Evolutionary conservation across 371 early-diverging fungal species (phyloP).

Genomic region (Gilbertella persicaria): DNA sequence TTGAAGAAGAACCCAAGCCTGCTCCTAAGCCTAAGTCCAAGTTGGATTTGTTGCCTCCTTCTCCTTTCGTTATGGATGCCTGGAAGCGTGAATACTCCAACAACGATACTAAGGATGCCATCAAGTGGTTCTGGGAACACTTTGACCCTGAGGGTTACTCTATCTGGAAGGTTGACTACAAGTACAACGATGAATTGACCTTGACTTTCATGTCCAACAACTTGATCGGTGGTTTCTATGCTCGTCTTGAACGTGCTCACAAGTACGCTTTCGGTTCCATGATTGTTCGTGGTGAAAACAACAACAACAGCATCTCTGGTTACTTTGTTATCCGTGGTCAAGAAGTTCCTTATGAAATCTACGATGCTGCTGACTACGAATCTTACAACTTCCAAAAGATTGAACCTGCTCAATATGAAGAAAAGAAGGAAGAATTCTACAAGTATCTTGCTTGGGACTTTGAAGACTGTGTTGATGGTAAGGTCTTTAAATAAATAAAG

Average conservation of each 20-base stretch:
- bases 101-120: constrained; percentile 88
- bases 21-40: constrained; percentile 91
- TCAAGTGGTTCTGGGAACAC: constrained; percentile 94
- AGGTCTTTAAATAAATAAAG: constrained; percentile 75
- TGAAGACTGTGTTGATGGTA: constrained; percentile 50
- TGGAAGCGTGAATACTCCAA: constrained; percentile 98
- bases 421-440: constrained; percentile 52
- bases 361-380: constrained; percentile 88
- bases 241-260: constrained; percentile 90
- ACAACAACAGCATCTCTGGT: constrained; percentile 89
- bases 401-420: constrained; percentile 66
- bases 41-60: constrained; percentile 86
- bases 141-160: constrained; percentile 87
- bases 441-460: constrained; percentile 55
- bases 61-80: constrained; percentile 81
- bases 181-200: constrained; percentile 91
- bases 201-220: constrained; percentile 88
- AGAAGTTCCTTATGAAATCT: constrained; percentile 84
- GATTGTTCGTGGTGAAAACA: constrained; percentile 84
- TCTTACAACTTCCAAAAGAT: constrained; percentile 85
- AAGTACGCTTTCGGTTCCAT: constrained; percentile 95
- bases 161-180: constrained; percentile 89
- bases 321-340: constrained; percentile 94
- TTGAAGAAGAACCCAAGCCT: constrained; percentile 59
- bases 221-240: constrained; percentile 92